Evolutionary conservation across 257 asterid species (phyloP), one percentile per base, ranked within the genome.

Genomic region (Nicotiana sylvestris): DNA sequence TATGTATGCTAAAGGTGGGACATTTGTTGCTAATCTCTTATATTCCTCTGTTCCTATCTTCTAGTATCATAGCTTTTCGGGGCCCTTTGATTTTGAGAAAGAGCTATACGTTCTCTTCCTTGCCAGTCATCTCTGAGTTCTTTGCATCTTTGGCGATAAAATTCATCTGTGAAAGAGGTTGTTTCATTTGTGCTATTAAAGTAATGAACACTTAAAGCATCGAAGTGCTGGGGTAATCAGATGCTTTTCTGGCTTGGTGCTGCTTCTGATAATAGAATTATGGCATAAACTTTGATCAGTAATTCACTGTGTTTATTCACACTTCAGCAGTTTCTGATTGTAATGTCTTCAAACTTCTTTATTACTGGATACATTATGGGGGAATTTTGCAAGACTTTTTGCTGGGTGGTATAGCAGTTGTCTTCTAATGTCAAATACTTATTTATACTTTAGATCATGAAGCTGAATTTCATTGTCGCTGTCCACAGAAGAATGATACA

Each of bases 1-100:
- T 32, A 87, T 96, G 97, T 94, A 96, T 89, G 98, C 94, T 58
- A 96, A 96, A 91, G 99, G 97, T 92, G 37, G 56, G 87, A 32
- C 29, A 60, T 58, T n/a, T 58, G 37, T 49, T 68, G 18, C n/a
- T 39, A 4, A 18, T 35, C 46, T 57, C 15, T 67, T 39, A 35
- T 21, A 65, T 49, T 80, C 74, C 25, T 80, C 77, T 61, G 3
- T 64, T 49, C 49, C n/a, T 64, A 4, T 7, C 25, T 0, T 49
- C 32, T 25, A 74, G 7, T 15, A 15, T 49, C 80, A 25, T 74
- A 72, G 79, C 62, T 13, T 74, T 49, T 49, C 7, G 62, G 39
- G 62, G 15, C 64, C 4, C 27, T 74, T 13, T 27, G 80, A 25
- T 49, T 13, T 27, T 15, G 37, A 12, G 21, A 46, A 72, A 5